These are phyloP conservation scores for Chondrostereum purpureum DNA, from an alignment of 1,284 basidiomycete species.

Conservation along the genomic window DNA sequence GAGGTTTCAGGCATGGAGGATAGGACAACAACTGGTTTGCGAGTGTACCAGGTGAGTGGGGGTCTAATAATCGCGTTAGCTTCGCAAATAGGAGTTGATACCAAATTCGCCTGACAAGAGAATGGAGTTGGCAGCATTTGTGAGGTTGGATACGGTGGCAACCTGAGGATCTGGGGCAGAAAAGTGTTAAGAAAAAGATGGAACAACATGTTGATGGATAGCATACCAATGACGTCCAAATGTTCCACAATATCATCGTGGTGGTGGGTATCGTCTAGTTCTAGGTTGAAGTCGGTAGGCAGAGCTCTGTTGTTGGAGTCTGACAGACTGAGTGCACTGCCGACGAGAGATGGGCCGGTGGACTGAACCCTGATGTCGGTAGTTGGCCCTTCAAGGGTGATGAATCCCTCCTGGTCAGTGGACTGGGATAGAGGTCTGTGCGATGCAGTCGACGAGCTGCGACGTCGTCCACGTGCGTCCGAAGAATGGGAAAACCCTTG, in stretches of 20 bases:
- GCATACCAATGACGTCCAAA: slow-evolving; percentile 66
- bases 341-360: slow-evolving; percentile 22
- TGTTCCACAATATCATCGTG: slow-evolving; percentile 72
- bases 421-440: background rate
- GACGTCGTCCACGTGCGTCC: slow-evolving; percentile 1
- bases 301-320: slow-evolving; percentile 15
- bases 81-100: slow-evolving; percentile 1
- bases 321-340: slow-evolving; percentile 13
- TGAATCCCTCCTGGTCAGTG: slow-evolving; percentile 6
- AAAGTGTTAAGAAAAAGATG: slow-evolving; percentile 1
- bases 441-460: background rate
- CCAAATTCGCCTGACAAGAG: slow-evolving; percentile 40
- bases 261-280: slow-evolving; percentile 36
- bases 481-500: slow-evolving; percentile 3
- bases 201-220: slow-evolving; percentile 6
- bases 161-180: slow-evolving; percentile 66
- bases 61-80: slow-evolving; percentile 37
- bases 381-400: slow-evolving; percentile 13
- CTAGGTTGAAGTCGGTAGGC: slow-evolving; percentile 17
- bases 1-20: slow-evolving; percentile 26
- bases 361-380: slow-evolving; percentile 20
- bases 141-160: slow-evolving; percentile 61
- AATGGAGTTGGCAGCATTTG: slow-evolving; percentile 76
- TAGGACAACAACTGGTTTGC: slow-evolving; percentile 62
- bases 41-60: slow-evolving; percentile 59